Conservation (phyloP, 306 rosid species). For the Mucuna pruriens region DNA sequence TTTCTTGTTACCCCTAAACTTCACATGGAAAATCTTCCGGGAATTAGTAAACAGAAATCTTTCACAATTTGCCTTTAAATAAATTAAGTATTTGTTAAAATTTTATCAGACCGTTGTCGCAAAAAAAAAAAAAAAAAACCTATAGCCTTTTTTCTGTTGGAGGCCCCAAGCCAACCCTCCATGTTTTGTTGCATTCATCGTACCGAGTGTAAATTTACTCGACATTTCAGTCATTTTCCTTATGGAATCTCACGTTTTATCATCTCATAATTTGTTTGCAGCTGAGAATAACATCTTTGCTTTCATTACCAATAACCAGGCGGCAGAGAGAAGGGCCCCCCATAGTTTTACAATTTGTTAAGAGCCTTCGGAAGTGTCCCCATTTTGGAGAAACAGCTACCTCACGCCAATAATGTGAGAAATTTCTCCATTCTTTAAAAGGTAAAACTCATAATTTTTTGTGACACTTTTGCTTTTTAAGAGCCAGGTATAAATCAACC, state of each 20-base stretch:
- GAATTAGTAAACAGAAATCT: neutral
- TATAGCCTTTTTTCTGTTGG: neutral
- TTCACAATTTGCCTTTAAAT: neutral
- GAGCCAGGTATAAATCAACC: neutral
- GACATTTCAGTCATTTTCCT: neutral
- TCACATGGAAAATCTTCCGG: neutral
- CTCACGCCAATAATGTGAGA: neutral
- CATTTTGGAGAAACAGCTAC: constrained; percentile 3
- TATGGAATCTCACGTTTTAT: neutral
- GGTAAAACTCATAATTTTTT: neutral
- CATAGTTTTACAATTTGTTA: neutral
- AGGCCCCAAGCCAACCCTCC: constrained; percentile 28
- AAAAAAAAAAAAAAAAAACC: neutral
- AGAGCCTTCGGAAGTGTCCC: neutral
- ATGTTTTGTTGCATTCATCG: constrained; percentile 12
- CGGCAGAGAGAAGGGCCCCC: constrained; percentile 22
- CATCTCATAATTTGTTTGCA: neutral
- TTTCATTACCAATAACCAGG: neutral
- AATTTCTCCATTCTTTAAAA: neutral
- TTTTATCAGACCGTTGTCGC: neutral
- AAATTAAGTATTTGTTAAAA: neutral
- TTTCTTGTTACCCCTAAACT: neutral
- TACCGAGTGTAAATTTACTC: neutral
- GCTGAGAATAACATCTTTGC: neutral
- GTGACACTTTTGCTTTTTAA: neutral